A percentile compares a stretch with the other conserved stretches of the same genome.
Conservation (phyloP, 2,329 filamentous ascomycete genomes). For the Hypoxylon sp. region DNA sequence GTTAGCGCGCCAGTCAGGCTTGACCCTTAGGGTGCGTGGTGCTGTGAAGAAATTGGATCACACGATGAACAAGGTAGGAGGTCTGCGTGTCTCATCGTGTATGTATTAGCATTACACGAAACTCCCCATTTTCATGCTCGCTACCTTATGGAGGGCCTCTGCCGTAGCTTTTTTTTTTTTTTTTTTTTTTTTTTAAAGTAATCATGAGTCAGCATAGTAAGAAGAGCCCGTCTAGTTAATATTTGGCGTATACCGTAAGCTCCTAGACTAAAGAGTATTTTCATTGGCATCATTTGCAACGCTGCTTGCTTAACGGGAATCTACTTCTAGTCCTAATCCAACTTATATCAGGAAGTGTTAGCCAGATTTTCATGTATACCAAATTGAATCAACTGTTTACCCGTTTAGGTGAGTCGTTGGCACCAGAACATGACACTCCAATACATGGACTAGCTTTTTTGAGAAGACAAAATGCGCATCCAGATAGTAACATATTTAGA, state of each 20-base stretch:
- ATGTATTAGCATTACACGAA: constrained; percentile 49
- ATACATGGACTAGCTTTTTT: no score
- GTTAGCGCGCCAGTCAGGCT: constrained; percentile 27
- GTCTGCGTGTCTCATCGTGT: constrained; percentile 48
- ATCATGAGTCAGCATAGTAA: background rate
- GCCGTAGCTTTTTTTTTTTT: constrained; percentile 6
- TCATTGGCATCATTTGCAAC: background rate
- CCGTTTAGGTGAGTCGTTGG: no score
- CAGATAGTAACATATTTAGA: no score
- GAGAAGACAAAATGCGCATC: no score
- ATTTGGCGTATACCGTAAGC: background rate
- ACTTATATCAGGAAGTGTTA: no score
- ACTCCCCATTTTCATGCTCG: constrained; percentile 22
- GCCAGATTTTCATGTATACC: no score
- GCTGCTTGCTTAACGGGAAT: no score
- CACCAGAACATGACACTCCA: no score
- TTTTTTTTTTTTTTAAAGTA: background rate
- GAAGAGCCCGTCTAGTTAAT: background rate
- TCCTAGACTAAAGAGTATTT: background rate
- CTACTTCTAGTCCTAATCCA: no score
- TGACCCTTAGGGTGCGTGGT: constrained; percentile 2
- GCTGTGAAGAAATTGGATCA: constrained; percentile 4
- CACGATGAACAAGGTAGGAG: constrained; percentile 12
- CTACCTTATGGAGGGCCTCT: background rate
- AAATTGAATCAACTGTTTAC: no score